Conservation (phyloP, 225 moss, liverwort and hornwort species). For the Marchantia polymorpha region DNA sequence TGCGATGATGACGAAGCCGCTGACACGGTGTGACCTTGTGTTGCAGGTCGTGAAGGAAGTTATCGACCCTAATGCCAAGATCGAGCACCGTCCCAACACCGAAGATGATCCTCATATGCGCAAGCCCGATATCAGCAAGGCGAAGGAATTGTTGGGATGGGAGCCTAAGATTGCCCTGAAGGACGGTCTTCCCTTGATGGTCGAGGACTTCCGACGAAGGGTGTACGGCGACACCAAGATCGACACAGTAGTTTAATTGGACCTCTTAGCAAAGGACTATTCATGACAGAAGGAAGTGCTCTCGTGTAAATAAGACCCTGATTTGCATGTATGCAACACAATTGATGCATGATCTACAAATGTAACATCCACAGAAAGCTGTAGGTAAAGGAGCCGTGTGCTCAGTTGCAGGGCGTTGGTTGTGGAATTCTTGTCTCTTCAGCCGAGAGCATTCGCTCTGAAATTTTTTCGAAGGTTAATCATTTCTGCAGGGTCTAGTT, state of each 20-base stretch:
- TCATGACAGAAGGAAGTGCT: conserved; percentile 12
- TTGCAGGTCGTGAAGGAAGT: conserved; percentile 42
- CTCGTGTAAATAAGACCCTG: conserved; percentile 38
- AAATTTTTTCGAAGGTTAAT: conserved; percentile 19
- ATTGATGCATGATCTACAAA: conserved; percentile 16
- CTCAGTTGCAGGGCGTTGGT: not conserved
- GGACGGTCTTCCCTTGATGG: conserved; percentile 53
- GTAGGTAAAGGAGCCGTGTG: conserved; percentile 7
- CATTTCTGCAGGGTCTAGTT: conserved; percentile 20
- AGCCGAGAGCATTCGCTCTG: conserved; percentile 5
- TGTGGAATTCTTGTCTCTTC: conserved; percentile 13
- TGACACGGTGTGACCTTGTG: not conserved
- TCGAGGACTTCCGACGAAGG: conserved; percentile 47
- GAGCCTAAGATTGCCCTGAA: conserved; percentile 43
- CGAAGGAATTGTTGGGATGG: conserved; percentile 47
- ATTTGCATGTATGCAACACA: conserved; percentile 31
- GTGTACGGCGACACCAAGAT: conserved; percentile 42
- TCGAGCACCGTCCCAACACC: conserved; percentile 35
- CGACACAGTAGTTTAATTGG: conserved; percentile 30
- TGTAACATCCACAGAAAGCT: conserved; percentile 1
- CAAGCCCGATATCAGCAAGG: conserved; percentile 49
- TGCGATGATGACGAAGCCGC: not conserved
- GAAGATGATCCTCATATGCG: conserved; percentile 52
- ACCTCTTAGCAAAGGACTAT: not conserved
- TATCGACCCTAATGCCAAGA: conserved; percentile 41